Evolutionary conservation across 2,329 filamentous ascomycete species (phyloP).

Genomic region (Colletotrichum horii): DNA sequence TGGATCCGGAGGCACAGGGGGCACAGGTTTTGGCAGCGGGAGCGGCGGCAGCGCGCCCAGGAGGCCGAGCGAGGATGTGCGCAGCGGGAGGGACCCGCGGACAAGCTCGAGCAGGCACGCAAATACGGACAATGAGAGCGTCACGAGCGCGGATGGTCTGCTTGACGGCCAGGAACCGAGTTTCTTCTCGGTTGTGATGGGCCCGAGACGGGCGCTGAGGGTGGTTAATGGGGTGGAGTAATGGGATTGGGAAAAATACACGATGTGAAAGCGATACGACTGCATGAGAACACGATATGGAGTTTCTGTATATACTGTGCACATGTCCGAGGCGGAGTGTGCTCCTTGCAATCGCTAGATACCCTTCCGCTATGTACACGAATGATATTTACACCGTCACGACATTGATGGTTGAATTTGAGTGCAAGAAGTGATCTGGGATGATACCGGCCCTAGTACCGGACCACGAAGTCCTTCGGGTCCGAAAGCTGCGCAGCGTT

Average conservation of each 20-base stretch:
- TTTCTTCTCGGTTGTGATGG: constrained; percentile 73
- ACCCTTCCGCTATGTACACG: constrained; percentile 13
- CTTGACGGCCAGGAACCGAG: constrained; percentile 69
- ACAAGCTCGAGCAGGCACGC: constrained; percentile 25
- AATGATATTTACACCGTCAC: not conserved
- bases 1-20: constrained; percentile 7
- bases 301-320: not conserved
- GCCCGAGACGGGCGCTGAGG: constrained; percentile 70
- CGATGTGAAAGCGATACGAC: not conserved
- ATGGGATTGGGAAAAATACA: constrained; percentile 28
- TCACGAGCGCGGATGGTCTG: constrained; percentile 58
- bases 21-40: constrained; percentile 15
- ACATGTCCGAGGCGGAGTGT: not conserved
- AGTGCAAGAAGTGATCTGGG: not conserved
- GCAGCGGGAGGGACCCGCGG: constrained; percentile 18
- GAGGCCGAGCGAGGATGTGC: constrained; percentile 23
- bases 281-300: constrained; percentile 8
- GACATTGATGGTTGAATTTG: no score
- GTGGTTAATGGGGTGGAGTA: constrained; percentile 63
- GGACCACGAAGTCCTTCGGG: not conserved
- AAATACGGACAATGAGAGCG: constrained; percentile 29
- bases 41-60: constrained; percentile 20
- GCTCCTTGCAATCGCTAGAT: constrained; percentile 14
- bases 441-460: not conserved
- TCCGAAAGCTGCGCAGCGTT: not conserved